phyloP scores from a whole-genome alignment of 768 basidiomycete species.

The Tricholoma saponaceum region DNA sequence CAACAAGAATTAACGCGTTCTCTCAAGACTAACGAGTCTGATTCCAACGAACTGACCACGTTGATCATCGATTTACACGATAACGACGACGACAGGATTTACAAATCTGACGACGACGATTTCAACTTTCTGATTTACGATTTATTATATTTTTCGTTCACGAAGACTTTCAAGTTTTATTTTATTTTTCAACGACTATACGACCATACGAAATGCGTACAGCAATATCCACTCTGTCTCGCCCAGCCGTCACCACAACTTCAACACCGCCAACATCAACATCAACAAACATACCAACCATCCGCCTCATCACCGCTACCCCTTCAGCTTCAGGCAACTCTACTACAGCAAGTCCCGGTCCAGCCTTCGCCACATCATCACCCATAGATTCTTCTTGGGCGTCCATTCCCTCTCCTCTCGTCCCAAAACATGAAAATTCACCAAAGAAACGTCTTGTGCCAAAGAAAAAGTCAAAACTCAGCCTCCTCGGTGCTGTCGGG shows the following conservation, averaged over 20 bases:
- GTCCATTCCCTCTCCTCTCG: slow-evolving; percentile 24
- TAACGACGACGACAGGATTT: slow-evolving; percentile 9
- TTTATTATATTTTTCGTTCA: slow-evolving; percentile 10
- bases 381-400: slow-evolving; percentile 36
- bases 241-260: slow-evolving; percentile 22
- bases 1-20: slow-evolving; percentile 23
- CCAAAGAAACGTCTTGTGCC: slow-evolving; percentile 54
- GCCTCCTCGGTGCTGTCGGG: slow-evolving; percentile 29
- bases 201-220: slow-evolving; percentile 10
- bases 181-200: too few species aligned
- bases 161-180: too few species aligned
- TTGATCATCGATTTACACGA: too few species aligned
- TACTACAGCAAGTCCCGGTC: slow-evolving; percentile 23
- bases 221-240: slow-evolving; percentile 12
- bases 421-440: slow-evolving; percentile 23
- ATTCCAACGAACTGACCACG: slow-evolving; percentile 5
- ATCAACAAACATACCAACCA: slow-evolving; percentile 49
- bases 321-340: slow-evolving; percentile 49
- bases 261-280: slow-evolving; percentile 14
- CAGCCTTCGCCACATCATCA: slow-evolving; percentile 18
- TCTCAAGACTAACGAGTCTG: slow-evolving; percentile 18
- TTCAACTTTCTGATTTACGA: background rate
- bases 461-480: slow-evolving; percentile 62
- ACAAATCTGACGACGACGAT: slow-evolving; percentile 8
- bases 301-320: slow-evolving; percentile 65